Conservation (phyloP, 2,329 filamentous ascomycete species). For the Arachnomyces sp. region DNA sequence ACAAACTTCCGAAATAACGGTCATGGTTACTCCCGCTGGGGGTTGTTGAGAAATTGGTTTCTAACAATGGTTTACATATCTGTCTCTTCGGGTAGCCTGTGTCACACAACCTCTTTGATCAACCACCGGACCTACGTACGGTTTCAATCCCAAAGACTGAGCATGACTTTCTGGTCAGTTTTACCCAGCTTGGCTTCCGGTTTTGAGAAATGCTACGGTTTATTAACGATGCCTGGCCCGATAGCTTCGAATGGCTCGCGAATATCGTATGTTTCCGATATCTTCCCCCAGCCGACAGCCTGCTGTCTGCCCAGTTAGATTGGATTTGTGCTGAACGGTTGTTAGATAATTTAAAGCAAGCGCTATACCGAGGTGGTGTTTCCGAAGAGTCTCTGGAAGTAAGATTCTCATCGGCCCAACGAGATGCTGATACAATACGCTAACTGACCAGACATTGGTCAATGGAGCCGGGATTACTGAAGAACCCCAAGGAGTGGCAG, state of each 20-base stretch:
- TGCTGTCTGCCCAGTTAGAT: not conserved
- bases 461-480: conserved; percentile 4
- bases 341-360: conserved; percentile 40
- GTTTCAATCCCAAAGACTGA: conserved; percentile 55
- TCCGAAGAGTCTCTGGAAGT: conserved; percentile 44
- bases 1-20: too few species aligned
- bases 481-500: not conserved
- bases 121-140: conserved; percentile 29
- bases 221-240: conserved; percentile 2
- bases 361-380: conserved; percentile 45
- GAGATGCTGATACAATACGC: conserved; percentile 6
- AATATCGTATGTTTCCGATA: conserved; percentile 20
- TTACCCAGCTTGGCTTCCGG: not conserved
- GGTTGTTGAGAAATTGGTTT: conserved; percentile 1
- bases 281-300: not conserved
- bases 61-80: conserved; percentile 4
- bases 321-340: conserved; percentile 1
- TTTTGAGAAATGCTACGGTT: too few species aligned
- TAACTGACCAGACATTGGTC: conserved; percentile 12
- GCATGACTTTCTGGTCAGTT: conserved; percentile 52
- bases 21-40: conserved; percentile 37
- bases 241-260: conserved; percentile 20
- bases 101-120: conserved; percentile 29
- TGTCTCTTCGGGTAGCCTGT: conserved; percentile 30
- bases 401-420: conserved; percentile 11